phyloP scores from a whole-genome alignment of 2,329 filamentous ascomycete genomes.

The Clonostachys sp. region DNA sequence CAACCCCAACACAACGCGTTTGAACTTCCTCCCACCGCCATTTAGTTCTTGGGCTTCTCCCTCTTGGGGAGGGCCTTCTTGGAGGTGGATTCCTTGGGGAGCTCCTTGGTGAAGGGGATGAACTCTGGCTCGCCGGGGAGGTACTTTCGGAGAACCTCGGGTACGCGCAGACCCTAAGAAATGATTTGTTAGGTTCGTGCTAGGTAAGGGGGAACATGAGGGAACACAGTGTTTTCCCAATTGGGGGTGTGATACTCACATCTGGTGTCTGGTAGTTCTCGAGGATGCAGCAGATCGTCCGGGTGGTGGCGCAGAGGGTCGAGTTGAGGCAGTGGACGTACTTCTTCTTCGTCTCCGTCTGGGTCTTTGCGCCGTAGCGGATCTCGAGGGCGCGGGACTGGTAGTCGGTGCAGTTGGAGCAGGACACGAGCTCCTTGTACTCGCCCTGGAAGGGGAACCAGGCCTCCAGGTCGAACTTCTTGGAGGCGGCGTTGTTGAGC shows the following conservation, averaged over 20 bases:
- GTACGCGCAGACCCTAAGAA: slow-evolving; percentile 67
- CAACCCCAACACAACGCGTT: no score
- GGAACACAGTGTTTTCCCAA: not conserved
- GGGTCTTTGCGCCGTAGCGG: slow-evolving; percentile 81
- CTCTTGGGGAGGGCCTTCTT: slow-evolving; percentile 20
- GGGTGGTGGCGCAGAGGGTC: slow-evolving; percentile 84
- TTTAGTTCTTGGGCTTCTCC: slow-evolving; percentile 20
- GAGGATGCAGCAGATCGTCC: slow-evolving; percentile 88
- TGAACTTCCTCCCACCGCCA: no score
- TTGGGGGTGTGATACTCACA: slow-evolving; percentile 35
- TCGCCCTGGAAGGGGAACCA: slow-evolving; percentile 96
- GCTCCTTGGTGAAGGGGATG: slow-evolving; percentile 81
- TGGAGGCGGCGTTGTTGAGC: slow-evolving; percentile 70
- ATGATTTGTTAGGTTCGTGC: no score
- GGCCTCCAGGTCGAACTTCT: slow-evolving; percentile 95
- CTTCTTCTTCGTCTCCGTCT: slow-evolving; percentile 78
- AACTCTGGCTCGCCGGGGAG: slow-evolving; percentile 87
- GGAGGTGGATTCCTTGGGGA: slow-evolving; percentile 60
- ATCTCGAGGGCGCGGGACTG: slow-evolving; percentile 93
- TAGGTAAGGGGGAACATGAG: no score
- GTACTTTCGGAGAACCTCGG: slow-evolving; percentile 81
- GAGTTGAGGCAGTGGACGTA: slow-evolving; percentile 94
- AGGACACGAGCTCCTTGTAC: slow-evolving; percentile 97
- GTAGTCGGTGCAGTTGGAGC: slow-evolving; percentile 98
- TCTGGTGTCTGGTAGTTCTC: slow-evolving; percentile 96